Evolutionary conservation across 1,139 yeast species (phyloP).

Genomic region (Saccharomyces hybrid): DNA sequence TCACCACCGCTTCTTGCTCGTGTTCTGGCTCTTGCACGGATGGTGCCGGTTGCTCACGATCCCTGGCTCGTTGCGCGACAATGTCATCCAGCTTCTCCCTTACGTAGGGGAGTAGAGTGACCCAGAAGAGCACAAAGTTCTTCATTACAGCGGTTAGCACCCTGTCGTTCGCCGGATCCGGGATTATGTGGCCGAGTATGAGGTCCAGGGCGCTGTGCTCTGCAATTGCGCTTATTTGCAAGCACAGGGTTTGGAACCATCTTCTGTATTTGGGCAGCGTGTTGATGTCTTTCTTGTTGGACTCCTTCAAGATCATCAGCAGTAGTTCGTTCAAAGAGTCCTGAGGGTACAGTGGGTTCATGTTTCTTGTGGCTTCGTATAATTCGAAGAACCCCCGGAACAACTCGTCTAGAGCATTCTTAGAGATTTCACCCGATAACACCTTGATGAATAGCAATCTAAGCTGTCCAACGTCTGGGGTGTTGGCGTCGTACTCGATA

Average conservation of each 20-base stretch:
- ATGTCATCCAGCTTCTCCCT: slow-evolving; percentile 15
- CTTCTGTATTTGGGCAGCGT: slow-evolving; percentile 2
- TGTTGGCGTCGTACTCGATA: not conserved
- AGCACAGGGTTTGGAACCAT: slow-evolving; percentile 1
- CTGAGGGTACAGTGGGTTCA: slow-evolving; percentile 3
- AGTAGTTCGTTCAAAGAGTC: slow-evolving; percentile 2
- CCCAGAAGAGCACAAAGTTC: slow-evolving; percentile 19
- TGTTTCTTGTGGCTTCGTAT: slow-evolving; percentile 1
- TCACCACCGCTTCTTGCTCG: not conserved
- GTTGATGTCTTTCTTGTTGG: not conserved
- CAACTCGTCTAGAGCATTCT: slow-evolving; percentile 3
- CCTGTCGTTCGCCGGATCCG: slow-evolving; percentile 21
- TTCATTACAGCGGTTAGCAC: slow-evolving; percentile 14
- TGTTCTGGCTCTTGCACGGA: slow-evolving; percentile 6
- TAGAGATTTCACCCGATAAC: not conserved
- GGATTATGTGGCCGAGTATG: slow-evolving; percentile 17
- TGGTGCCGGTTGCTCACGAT: not conserved
- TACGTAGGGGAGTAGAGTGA: slow-evolving; percentile 18
- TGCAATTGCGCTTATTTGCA: not conserved
- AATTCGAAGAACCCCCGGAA: not conserved
- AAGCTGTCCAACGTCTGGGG: slow-evolving; percentile 2
- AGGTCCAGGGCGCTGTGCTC: slow-evolving; percentile 10
- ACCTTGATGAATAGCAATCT: slow-evolving; percentile 1
- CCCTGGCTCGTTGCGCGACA: slow-evolving; percentile 9
- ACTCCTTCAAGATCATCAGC: slow-evolving; percentile 3